Conservation (phyloP, 495 filamentous ascomycete species). For the Recurvomyces mirabilis region DNA sequence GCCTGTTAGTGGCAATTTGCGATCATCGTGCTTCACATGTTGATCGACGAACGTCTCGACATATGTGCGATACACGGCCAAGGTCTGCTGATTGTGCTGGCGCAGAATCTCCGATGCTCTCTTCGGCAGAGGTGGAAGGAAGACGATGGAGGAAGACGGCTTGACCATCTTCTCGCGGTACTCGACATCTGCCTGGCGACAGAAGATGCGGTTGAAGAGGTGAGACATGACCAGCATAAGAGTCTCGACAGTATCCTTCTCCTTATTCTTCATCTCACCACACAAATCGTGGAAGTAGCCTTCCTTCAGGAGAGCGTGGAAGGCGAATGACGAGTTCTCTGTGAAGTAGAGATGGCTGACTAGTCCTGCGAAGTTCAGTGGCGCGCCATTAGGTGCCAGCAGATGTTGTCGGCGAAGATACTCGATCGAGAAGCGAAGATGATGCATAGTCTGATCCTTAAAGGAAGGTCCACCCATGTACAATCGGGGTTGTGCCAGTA, state of each 20-base stretch:
- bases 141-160: conserved; percentile 45
- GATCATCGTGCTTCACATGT: conserved; percentile 42
- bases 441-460: conserved; percentile 57
- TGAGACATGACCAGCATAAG: conserved; percentile 59
- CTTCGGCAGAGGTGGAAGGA: conserved; percentile 51
- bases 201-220: conserved; percentile 49
- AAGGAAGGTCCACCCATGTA: conserved; percentile 53
- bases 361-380: conserved; percentile 56
- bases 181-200: conserved; percentile 35
- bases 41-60: conserved; percentile 57
- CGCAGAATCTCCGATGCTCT: conserved; percentile 43
- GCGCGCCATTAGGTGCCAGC: conserved; percentile 45
- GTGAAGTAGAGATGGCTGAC: conserved; percentile 63
- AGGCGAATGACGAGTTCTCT: conserved; percentile 59
- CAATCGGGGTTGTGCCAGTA: conserved; percentile 57
- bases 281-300: conserved; percentile 59
- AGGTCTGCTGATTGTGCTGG: conserved; percentile 50
- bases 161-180: conserved; percentile 36
- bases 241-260: conserved; percentile 32
- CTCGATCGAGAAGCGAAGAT: conserved; percentile 69
- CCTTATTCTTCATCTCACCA: conserved; percentile 34
- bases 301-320: conserved; percentile 56
- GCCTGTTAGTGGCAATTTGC: conserved; percentile 47
- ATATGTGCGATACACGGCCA: conserved; percentile 54
- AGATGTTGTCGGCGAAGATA: conserved; percentile 60